Conservation (phyloP, 768 basidiomycete species). For the Phlebiopsis gigantea region DNA sequence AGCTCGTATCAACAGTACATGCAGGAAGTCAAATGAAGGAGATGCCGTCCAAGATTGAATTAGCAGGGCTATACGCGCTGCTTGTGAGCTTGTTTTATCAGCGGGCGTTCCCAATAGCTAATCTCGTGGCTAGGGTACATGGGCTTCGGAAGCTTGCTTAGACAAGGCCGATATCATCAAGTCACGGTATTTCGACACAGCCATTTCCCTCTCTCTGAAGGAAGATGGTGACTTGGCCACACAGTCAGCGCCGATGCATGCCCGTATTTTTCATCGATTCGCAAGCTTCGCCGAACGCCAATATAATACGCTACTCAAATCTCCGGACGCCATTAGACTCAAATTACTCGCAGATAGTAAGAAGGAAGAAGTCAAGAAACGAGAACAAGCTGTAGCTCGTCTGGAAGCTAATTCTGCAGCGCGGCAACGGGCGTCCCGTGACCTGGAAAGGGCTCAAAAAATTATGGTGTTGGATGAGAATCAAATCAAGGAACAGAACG, state of each 20-base stretch:
- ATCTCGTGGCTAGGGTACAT: constrained; percentile 92
- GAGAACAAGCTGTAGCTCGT: constrained; percentile 11
- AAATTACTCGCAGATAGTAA: constrained; percentile 73
- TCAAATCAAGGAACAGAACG: constrained; percentile 34
- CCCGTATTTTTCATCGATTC: constrained; percentile 67
- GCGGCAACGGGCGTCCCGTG: constrained; percentile 25
- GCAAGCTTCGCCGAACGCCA: constrained; percentile 89
- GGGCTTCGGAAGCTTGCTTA: constrained; percentile 84
- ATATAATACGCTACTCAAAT: constrained; percentile 63
- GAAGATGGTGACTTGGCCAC: not conserved
- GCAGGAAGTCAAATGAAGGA: not conserved
- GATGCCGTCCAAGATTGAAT: not conserved
- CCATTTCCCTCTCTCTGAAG: constrained; percentile 33
- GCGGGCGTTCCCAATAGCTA: too few species aligned
- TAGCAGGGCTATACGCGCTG: constrained; percentile 2
- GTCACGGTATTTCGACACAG: constrained; percentile 62
- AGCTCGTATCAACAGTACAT: constrained; percentile 23
- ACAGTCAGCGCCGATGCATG: constrained; percentile 7
- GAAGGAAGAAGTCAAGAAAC: constrained; percentile 50
- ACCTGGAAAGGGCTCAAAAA: constrained; percentile 38
- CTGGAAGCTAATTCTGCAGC: too few species aligned
- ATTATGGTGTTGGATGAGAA: constrained; percentile 51
- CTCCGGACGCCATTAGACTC: constrained; percentile 64
- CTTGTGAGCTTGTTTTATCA: constrained; percentile 6
- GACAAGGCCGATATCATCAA: constrained; percentile 73